Base-by-base conservation (phyloP, 192 early-diverging fungal genomes). In the Pecoramyces ruminantium region DNA sequence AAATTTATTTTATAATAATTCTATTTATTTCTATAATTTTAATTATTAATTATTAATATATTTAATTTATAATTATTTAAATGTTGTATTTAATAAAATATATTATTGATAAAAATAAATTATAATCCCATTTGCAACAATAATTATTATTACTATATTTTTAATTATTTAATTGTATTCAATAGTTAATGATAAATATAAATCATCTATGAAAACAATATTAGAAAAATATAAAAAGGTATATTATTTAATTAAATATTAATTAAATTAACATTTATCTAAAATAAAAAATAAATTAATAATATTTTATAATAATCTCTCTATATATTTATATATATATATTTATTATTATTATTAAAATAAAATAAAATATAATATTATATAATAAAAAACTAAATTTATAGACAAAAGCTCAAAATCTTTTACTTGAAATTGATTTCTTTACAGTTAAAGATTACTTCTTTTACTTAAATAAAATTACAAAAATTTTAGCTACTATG, bases 361-460 rank as follows among this genome's bases (percentile, higher is more conserved):
- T 34, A 34, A 34, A 34, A 34, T n/a, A n/a, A n/a, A n/a, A n/a
- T n/a, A n/a, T n/a, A n/a, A n/a, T n/a, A 34, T 11, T 6, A 34
- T 34, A 3, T 34, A 11, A 34, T 34, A 34, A 6, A 3, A 3
- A 34, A 34, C 30, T 34, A 6, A 6, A 6, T 34, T 29, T 79
- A 27, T 81, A 92, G 86, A 90, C 91, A 5, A 93, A 91, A 77
- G 81, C 84, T 15, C 80, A 88, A 17, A 83, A 87, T 79, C 89
- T 90, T 28, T 87, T 99, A 16, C 85, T 98, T 29, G 91, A 92
- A 85, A 81, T 98, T 29, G 88, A 91, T 78, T 99, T 97, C 86
- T 92, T 94, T 15, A 97, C 97, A 0, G 88, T 99, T 28, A 84
- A 90, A 3, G 96, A 98, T 79, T 99, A 99, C 82, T 85, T 99